Percentiles rank a stretch among this genome's conserved stretches.
Evolutionary conservation across 1,284 basidiomycete species (phyloP).

Genomic region (Phlebopus sp.): DNA sequence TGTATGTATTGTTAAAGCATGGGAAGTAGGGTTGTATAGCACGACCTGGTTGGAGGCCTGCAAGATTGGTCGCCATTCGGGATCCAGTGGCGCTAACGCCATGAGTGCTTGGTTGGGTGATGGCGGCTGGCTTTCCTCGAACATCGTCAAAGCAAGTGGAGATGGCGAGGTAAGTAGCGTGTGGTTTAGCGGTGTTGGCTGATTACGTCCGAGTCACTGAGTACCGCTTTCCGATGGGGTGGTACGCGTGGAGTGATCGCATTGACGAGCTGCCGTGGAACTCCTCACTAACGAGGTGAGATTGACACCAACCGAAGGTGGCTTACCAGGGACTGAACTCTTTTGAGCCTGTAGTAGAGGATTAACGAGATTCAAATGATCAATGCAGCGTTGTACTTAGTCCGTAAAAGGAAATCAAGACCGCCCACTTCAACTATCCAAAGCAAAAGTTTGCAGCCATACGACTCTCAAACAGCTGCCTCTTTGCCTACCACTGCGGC

Average conservation of each 20-base stretch:
- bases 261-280: not conserved
- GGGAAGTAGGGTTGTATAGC: slow-evolving; percentile 83
- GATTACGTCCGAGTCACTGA: not conserved
- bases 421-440: too few relatives aligned
- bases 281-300: too few relatives aligned
- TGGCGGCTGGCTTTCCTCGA: slow-evolving; percentile 30
- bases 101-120: slow-evolving; percentile 32
- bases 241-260: not conserved
- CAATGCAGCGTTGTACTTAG: not conserved
- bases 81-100: slow-evolving; percentile 23
- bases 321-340: too few relatives aligned
- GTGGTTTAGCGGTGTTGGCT: slow-evolving; percentile 1
- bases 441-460: not conserved
- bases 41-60: slow-evolving; percentile 84
- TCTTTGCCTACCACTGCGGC: slow-evolving; percentile 1
- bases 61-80: slow-evolving; percentile 67
- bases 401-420: slow-evolving; percentile 16
- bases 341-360: too few relatives aligned
- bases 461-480: not conserved
- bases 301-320: too few relatives aligned
- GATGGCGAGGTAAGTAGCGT: not conserved
- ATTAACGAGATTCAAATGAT: not conserved
- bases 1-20: slow-evolving; percentile 71
- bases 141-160: slow-evolving; percentile 15
- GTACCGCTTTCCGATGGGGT: not conserved